These are phyloP conservation scores for Fistulifera solaris DNA, from an alignment of 108 stramenopile species.

Conservation along the genomic window DNA sequence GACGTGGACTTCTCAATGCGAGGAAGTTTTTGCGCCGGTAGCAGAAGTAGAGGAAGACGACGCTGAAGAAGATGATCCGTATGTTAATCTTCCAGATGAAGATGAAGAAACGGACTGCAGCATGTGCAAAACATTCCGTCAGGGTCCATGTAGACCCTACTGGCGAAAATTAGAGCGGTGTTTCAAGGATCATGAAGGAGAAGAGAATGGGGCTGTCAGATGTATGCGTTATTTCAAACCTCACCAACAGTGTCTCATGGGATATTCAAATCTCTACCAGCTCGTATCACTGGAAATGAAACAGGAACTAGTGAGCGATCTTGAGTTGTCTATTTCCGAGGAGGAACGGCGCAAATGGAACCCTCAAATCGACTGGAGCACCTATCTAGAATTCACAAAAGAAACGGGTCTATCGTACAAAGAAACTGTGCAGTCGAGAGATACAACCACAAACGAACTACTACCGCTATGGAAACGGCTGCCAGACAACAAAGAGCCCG, in stretches of 20 bases:
- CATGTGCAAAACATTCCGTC: conserved; percentile 77
- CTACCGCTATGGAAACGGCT: conserved; percentile 26
- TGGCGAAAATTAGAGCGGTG: conserved; percentile 81
- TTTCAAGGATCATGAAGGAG: conserved; percentile 65
- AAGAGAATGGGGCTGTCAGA: conserved; percentile 19
- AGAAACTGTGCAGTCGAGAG: neutral
- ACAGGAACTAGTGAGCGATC: conserved; percentile 12
- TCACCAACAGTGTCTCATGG: conserved; percentile 10
- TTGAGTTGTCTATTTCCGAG: conserved; percentile 1
- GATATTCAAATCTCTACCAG: conserved; percentile 7
- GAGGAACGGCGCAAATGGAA: conserved; percentile 10
- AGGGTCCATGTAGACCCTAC: conserved; percentile 74
- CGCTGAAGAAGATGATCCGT: conserved; percentile 31
- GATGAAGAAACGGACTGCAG: conserved; percentile 76
- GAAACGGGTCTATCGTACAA: conserved; percentile 9
- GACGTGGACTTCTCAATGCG: too few species aligned
- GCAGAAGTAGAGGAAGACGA: conserved; percentile 49
- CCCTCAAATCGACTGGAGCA: conserved; percentile 28
- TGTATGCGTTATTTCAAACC: conserved; percentile 11
- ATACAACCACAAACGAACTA: neutral
- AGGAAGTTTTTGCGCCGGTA: conserved; percentile 8
- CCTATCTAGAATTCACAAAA: conserved; percentile 17
- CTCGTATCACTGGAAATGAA: conserved; percentile 8
- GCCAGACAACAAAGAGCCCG: conserved; percentile 31
- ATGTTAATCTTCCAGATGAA: conserved; percentile 58